phyloP scores from a whole-genome alignment of 352 stramenopile genomes.

The Phytopythium kandeliae region DNA sequence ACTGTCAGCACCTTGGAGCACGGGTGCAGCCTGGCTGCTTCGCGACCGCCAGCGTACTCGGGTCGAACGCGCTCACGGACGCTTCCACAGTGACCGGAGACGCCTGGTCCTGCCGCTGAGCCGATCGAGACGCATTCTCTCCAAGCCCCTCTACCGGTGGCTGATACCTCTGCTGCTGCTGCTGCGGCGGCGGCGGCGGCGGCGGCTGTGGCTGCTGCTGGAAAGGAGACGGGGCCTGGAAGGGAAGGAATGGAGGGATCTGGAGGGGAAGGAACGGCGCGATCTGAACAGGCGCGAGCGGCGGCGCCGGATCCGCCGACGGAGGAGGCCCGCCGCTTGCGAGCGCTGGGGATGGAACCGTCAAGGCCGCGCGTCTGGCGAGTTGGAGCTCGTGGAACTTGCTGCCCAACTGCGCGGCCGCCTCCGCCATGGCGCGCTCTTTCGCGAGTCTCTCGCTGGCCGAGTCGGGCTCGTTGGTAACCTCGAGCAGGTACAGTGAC shows the following conservation, averaged over 20 bases:
- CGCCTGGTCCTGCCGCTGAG: background rate
- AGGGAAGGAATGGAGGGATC: background rate
- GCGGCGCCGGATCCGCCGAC: background rate
- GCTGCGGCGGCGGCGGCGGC: background rate
- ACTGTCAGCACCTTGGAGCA: background rate
- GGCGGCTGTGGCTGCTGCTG: background rate
- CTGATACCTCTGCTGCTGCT: no score
- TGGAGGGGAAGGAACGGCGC: background rate
- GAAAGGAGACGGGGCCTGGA: background rate
- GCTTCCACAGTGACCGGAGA: background rate
- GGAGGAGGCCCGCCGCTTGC: background rate
- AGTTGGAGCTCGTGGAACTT: conserved; percentile 11
- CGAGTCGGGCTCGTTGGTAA: conserved; percentile 6
- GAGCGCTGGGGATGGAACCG: background rate
- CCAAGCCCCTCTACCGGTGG: no score
- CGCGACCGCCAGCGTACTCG: conserved; percentile 1
- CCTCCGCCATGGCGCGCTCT: conserved; percentile 9
- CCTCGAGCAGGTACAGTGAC: conserved; percentile 24
- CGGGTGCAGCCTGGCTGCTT: background rate
- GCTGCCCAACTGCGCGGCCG: conserved; percentile 6
- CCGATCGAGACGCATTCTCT: background rate
- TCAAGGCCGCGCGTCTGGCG: conserved; percentile 6
- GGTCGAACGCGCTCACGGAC: conserved; percentile 4
- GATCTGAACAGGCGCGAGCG: no score
- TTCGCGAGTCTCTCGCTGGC: background rate